Evolutionary conservation across 2,329 filamentous ascomycete species (phyloP).

Genomic region (Pseudogymnoascus sp.): DNA sequence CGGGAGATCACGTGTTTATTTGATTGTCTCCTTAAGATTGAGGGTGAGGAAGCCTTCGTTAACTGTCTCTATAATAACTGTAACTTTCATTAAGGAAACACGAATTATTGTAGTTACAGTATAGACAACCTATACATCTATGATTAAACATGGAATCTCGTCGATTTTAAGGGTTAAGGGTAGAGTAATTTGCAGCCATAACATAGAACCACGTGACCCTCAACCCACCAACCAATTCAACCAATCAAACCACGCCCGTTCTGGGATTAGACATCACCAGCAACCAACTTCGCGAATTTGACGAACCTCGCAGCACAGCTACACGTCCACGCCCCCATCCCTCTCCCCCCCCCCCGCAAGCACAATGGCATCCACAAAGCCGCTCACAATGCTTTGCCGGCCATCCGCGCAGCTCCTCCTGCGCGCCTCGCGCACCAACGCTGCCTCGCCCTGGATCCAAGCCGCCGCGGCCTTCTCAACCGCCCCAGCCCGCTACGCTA

Average conservation of each 20-base stretch:
- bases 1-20: neutral
- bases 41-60: neutral
- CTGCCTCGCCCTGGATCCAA: constrained; percentile 1
- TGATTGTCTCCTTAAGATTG: neutral
- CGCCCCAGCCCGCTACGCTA: constrained; percentile 34
- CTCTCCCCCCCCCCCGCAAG: constrained; percentile 18
- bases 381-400: constrained; percentile 29
- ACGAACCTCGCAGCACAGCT: constrained; percentile 11
- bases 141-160: neutral
- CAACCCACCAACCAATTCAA: neutral
- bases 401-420: constrained; percentile 23
- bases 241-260: constrained; percentile 5
- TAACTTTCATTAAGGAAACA: neutral
- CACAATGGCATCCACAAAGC: constrained; percentile 29
- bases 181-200: neutral
- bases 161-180: constrained; percentile 1
- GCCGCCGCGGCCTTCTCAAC: constrained; percentile 24
- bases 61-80: neutral
- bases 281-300: constrained; percentile 13
- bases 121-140: neutral
- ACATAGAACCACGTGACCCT: neutral
- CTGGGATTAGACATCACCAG: constrained; percentile 6
- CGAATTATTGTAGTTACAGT: neutral
- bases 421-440: constrained; percentile 20
- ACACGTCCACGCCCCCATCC: constrained; percentile 14